Conservation (phyloP, 1,139 yeast genomes). For the Sugiyamaella sp. region DNA sequence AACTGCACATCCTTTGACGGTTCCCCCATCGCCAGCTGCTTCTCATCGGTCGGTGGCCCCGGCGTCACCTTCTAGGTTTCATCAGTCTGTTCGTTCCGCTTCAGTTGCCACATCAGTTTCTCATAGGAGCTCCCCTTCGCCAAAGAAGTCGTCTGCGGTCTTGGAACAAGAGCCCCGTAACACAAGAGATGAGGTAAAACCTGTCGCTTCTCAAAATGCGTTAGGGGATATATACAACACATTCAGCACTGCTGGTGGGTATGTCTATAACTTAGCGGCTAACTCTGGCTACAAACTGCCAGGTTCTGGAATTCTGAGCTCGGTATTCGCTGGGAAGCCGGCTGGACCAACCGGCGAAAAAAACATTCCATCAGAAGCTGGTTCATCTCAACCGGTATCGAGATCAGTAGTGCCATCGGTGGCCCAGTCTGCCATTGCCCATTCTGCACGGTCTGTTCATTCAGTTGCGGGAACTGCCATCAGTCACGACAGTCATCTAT, state of each 20-base stretch:
- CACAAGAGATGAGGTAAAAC: not conserved
- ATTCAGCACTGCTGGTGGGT: conserved; percentile 12
- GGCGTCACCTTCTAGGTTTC: not conserved
- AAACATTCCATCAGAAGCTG: not conserved
- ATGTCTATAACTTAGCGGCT: conserved; percentile 13
- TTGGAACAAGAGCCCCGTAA: not conserved
- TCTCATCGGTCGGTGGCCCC: conserved; percentile 4
- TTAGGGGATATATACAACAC: conserved; percentile 14
- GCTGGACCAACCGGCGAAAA: not conserved
- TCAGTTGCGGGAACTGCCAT: not conserved
- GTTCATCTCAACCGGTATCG: not conserved
- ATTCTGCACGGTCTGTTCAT: not conserved
- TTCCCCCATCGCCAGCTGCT: not conserved
- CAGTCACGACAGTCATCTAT: not conserved
- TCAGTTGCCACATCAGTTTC: not conserved
- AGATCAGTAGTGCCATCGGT: not conserved
- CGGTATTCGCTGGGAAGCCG: not conserved
- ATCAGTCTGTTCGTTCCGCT: not conserved
- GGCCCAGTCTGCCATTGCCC: not conserved
- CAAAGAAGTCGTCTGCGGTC: not conserved
- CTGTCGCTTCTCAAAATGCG: not conserved
- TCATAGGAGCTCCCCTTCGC: not conserved
- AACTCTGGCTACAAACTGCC: conserved; percentile 14
- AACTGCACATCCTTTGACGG: not conserved
- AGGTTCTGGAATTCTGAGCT: conserved; percentile 2